Evolutionary conservation across 805 yeast species (phyloP).

Genomic region (Cyberlindnera euphorbiae): DNA sequence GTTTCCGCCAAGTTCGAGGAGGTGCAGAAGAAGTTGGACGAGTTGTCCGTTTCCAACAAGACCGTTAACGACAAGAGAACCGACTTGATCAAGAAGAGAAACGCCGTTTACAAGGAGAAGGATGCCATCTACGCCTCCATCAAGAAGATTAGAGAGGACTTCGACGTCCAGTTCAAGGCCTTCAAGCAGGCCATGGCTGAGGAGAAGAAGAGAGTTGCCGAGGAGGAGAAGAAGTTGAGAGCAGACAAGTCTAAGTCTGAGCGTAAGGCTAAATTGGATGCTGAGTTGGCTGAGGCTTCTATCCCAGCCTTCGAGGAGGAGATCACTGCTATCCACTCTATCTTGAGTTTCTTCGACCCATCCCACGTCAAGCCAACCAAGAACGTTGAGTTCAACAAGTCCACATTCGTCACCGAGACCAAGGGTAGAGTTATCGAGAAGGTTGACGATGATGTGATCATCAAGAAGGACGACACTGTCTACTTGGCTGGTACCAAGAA

Average conservation of each 20-base stretch:
- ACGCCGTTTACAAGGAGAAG: slow-evolving; percentile 59
- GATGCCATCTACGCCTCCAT: slow-evolving; percentile 65
- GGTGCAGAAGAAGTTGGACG: slow-evolving; percentile 65
- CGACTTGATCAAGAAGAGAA: slow-evolving; percentile 57
- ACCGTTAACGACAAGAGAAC: slow-evolving; percentile 62
- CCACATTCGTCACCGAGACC: slow-evolving; percentile 26
- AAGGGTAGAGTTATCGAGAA: slow-evolving; percentile 46
- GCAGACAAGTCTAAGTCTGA: slow-evolving; percentile 44
- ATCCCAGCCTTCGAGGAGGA: slow-evolving; percentile 82
- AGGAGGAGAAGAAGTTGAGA: slow-evolving; percentile 45
- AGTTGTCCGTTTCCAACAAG: slow-evolving; percentile 55
- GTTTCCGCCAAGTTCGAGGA: slow-evolving; percentile 63
- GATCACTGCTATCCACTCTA: slow-evolving; percentile 67
- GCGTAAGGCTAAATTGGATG: slow-evolving; percentile 58
- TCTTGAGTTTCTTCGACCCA: slow-evolving; percentile 76
- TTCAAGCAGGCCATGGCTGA: slow-evolving; percentile 64
- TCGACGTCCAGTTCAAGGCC: slow-evolving; percentile 67
- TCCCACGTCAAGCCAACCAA: slow-evolving; percentile 56
- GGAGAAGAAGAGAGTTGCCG: slow-evolving; percentile 66
- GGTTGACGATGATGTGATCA: slow-evolving; percentile 59
- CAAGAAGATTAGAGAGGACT: slow-evolving; percentile 65
- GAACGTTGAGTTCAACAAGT: slow-evolving; percentile 27
- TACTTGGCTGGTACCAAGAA: slow-evolving; percentile 48
- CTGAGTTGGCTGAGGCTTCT: slow-evolving; percentile 67
- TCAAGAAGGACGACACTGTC: slow-evolving; percentile 57